Evolutionary conservation across 345 rosid species (phyloP), one percentile per base, ranked within the genome.

Genomic region (Salix arbutifolia): DNA sequence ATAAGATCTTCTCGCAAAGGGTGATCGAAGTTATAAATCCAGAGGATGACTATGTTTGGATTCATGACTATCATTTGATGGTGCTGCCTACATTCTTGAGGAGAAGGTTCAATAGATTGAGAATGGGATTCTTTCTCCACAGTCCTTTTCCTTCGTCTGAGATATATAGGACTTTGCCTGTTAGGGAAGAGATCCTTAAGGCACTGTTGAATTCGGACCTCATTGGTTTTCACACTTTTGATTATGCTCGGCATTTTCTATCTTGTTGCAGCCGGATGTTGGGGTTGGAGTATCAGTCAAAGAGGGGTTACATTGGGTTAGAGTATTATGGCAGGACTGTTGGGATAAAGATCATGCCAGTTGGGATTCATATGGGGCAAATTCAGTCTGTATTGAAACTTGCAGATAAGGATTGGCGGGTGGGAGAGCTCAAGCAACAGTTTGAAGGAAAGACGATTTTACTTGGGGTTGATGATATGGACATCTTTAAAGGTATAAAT

Each of bases 211-310:
- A 89, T 81, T 77, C 92, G 0, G 95, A 91, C 77, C 89, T 91
- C 66, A 88, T 91, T 71, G 95, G 95, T 67, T 91, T 91, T 78
- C 95, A 91, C 78, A 89, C 99, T 12, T 95, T 91, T 58, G 99
- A 95, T 82, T 95, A 95, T 83, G 99, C 99, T n/a, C 86, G 99
- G 23, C 95, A 91, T 87, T 91, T 91, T 83, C 85, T 91, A 58
- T 91, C 95, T 37, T 91, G 93, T 65, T 91, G 95, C 76, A 89
- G 95, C 70, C 85, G 93, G 42, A 91, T 91, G 89, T 69, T 91
- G 71, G 93, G 93, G 67, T 71, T 91, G 80, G 92, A 89, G 69
- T 89, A 91, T 82, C 91, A 91, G 79, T 91, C 95, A 13, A 88
- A 89, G 82, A 82, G 95, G 77, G 95, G 93, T 67, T 91, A 91